A percentile compares a stretch with the other conserved stretches of the same genome.
These are phyloP conservation scores for Salvia miltiorrhiza DNA, from an alignment of 257 asterid genomes.

Conservation along the genomic window DNA sequence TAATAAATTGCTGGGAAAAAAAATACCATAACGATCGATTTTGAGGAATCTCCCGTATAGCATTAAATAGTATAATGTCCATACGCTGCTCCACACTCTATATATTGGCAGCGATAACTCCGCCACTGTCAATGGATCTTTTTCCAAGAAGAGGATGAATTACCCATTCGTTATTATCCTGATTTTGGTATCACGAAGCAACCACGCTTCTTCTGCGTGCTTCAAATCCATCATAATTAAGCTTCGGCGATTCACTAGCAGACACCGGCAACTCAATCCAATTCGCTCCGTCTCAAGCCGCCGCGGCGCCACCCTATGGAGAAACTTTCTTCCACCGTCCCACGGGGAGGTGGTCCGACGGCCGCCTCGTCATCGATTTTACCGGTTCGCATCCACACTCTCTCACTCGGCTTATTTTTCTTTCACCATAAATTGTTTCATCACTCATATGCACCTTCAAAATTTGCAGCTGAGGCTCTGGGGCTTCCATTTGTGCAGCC, in stretches of 20 bases:
- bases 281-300: not conserved
- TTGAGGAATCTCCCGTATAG: no score
- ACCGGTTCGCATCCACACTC: conserved; percentile 5
- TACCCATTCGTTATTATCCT: not conserved
- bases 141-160: not conserved
- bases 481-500: conserved; percentile 40
- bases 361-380: conserved; percentile 35
- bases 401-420: no score
- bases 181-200: not conserved
- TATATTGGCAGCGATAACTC: no score
- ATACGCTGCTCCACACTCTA: no score
- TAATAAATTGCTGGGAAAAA: no score
- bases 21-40: no score
- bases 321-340: conserved; percentile 26
- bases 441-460: no score
- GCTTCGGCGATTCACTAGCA: conserved; percentile 28
- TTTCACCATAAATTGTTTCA: no score
- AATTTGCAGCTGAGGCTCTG: conserved; percentile 30
- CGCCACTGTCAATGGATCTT: no score
- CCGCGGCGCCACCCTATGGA: conserved; percentile 22
- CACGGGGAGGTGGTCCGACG: conserved; percentile 32
- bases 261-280: conserved; percentile 27
- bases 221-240: conserved; percentile 24
- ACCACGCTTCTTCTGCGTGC: not conserved
- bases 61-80: no score